A percentile compares a stretch with the other conserved stretches of the same genome.
Evolutionary conservation across 176 grass and related monocot genomes (phyloP).

Genomic region (Rhynchospora pubera): DNA sequence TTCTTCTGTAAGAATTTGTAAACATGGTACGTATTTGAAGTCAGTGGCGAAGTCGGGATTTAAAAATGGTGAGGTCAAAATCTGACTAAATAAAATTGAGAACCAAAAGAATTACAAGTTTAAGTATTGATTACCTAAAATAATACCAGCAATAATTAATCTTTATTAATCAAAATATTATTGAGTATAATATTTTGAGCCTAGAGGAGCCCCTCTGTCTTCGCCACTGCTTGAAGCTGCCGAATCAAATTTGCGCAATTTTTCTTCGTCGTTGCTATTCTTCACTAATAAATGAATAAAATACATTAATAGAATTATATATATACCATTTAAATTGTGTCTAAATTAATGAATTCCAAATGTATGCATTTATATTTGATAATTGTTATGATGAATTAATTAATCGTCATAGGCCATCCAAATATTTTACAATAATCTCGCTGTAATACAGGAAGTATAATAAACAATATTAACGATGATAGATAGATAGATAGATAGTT

Average conservation of each 20-base stretch:
- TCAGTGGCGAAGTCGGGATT: too few relatives aligned
- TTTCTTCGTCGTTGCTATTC: too few relatives aligned
- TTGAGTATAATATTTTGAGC: too few relatives aligned
- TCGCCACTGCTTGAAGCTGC: too few relatives aligned
- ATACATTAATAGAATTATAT: neutral
- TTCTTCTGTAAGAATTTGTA: neutral
- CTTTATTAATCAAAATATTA: too few relatives aligned
- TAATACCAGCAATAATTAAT: too few relatives aligned
- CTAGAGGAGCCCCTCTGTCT: too few relatives aligned
- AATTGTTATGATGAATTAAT: neutral
- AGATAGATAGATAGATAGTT: neutral
- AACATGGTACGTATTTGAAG: neutral
- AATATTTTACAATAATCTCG: neutral
- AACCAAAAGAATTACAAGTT: too few relatives aligned
- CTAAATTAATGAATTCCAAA: neutral
- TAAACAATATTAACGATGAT: neutral
- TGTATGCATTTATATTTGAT: neutral
- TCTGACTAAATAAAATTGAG: too few relatives aligned
- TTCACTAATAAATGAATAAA: neutral
- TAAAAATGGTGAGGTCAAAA: too few relatives aligned
- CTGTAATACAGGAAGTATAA: neutral
- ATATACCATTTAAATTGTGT: neutral
- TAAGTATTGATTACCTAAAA: too few relatives aligned
- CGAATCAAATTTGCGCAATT: neutral
- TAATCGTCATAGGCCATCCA: neutral